These are phyloP conservation scores for Thuidium tamariscinum DNA, from an alignment of 225 moss, liverwort and hornwort genomes.

Conservation along the genomic window DNA sequence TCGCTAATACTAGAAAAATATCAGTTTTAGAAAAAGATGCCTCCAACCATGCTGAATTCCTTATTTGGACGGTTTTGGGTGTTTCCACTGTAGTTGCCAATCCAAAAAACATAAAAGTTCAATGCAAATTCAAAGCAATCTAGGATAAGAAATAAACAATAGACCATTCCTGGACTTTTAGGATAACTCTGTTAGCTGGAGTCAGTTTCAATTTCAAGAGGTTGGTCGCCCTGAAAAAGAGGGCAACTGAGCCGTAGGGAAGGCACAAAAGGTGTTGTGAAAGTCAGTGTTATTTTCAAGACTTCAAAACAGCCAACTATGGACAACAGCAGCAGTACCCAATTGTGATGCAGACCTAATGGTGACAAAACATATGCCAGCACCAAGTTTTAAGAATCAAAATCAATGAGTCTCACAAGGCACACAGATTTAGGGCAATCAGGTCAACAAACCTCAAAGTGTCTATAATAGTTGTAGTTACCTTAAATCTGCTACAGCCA, in stretches of 20 bases:
- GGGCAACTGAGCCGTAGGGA: not conserved
- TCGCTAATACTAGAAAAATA: too few relatives aligned
- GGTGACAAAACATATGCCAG: not conserved
- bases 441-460: not conserved
- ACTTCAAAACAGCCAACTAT: not conserved
- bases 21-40: too few relatives aligned
- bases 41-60: too few relatives aligned
- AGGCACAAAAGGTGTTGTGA: not conserved
- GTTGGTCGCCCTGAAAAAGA: not conserved
- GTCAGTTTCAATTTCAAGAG: not conserved
- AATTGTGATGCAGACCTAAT: not conserved
- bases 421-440: not conserved
- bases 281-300: not conserved
- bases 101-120: not conserved
- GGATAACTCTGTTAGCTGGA: not conserved
- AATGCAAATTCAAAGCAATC: not conserved
- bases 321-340: too few relatives aligned
- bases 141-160: not conserved
- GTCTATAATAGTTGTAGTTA: not conserved
- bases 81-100: too few relatives aligned
- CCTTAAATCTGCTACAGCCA: not conserved
- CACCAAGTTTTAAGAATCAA: not conserved
- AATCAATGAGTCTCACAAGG: not conserved
- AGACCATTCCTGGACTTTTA: not conserved
- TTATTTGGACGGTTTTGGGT: too few relatives aligned